Base-by-base conservation (phyloP, 192 early-diverging fungal genomes). In the Backusella liffmaniae region DNA sequence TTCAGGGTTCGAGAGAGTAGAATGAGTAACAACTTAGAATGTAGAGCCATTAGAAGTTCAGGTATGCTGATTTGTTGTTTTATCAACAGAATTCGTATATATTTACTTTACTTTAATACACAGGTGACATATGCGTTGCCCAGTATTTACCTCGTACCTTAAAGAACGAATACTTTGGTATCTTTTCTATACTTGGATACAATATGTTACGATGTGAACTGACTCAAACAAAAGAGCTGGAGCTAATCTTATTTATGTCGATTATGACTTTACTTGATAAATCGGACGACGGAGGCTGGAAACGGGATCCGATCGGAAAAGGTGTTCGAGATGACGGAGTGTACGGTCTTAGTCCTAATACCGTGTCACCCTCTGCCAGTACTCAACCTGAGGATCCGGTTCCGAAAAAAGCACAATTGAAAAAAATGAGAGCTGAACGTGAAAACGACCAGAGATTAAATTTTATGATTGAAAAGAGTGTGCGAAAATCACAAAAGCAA, bases 221-320 rank as follows among this genome's bases (percentile, higher is more conserved):
- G 30, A 76, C 37, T 32, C 30, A 76, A 42, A 26, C 75, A 15
- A 49, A 44, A 29, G 75, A 69, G 29, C 30, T 76, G 15, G 69
- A 69, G 26, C 67, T 76, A 9, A 49, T 67, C 51, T 62, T 76
- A 26, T 42, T 76, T 29, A 76, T 56, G 16, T 70, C 69, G 26
- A 34, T 76, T 7, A 70, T 76, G 51, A 76, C 75, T 62, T 70
- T 76, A 34, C 69, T 76, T 18, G 75, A 76, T 35, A 76, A 76
- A 42, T 41, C 67, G 26, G 75, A 76, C 42, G 75, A 70, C 29
- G 70, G 70, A 30, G 29, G 44, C 42, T 71, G 70, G 70, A 71
- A 71, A 15, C 39, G 44, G 39, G 70, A 71, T 32, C 29, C 70
- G 15, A 71, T 71, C 29, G 34, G 67, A 21, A 69, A 69, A 37